Evolutionary conservation across 2,329 filamentous ascomycete species (phyloP), one percentile per base, ranked within the genome.

Genomic region (Colletotrichum brevisporum): DNA sequence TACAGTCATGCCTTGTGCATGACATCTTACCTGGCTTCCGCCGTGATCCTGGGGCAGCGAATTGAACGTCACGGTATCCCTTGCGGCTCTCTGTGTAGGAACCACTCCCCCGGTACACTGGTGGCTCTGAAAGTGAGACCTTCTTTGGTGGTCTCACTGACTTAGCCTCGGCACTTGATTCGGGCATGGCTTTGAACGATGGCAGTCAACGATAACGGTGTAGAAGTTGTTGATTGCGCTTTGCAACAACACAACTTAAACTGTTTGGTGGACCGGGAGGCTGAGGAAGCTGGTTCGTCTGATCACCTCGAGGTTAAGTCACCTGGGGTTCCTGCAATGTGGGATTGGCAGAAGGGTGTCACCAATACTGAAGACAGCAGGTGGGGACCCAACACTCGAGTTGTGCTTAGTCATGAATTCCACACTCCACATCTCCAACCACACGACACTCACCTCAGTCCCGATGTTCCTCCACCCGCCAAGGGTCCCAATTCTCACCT

Each of bases 41-140:
- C 21, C 53, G 63, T 27, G 73, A 70, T 55, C 53, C 71, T 18
- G 66, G 72, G 48, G 56, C 47, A 12, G 50, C 58, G 48, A 62
- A 67, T 31, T 71, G 62, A 36, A 70, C 65, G 52, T 63, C 59
- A 43, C 70, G 68, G 5, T 24, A 52, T 21, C 51, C 60, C 50
- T 58, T 66, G 39, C 58, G 62, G 41, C 41, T 65, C 21, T 71
- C 67, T 12, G 70, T 73, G 27, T 72, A 72, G 10, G 71, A 69
- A 6, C 69, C 71, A n/a, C 41, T 63, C 41, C 69, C 71, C 51
- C 36, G 69, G 21, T 72, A 72, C 2, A 60, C 52, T 5, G 65
- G 39, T 6, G 71, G 69, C 8, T 63, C 36, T 12, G 52, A 31
- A n/a, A 72, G 54, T 2, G 31, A 41, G 43, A 72, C 48, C 18